These are phyloP conservation scores for Yarrowia keelungensis DNA, from an alignment of 805 yeast genomes.

Conservation along the genomic window DNA sequence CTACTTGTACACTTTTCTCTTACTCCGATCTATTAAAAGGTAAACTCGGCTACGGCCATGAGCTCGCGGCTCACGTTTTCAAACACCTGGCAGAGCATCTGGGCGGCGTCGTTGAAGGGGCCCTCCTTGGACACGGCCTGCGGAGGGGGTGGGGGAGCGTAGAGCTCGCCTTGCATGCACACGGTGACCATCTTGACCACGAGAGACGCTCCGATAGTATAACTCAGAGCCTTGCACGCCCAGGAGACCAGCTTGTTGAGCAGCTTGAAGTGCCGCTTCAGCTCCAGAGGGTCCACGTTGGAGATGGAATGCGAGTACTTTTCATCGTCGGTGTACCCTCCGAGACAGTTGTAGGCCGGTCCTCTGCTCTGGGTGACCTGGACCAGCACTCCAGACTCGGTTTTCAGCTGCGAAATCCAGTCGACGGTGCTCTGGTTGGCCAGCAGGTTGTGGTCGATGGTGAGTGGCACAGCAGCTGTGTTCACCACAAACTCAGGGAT, in stretches of 20 bases:
- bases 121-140: slow-evolving; percentile 6
- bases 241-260: slow-evolving; percentile 2
- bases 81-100: background rate
- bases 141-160: slow-evolving; percentile 15
- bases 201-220: slow-evolving; percentile 11
- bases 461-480: background rate
- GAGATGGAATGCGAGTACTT: slow-evolving; percentile 41
- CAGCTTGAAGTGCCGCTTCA: slow-evolving; percentile 6
- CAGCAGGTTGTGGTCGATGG: slow-evolving; percentile 4
- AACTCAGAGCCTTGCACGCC: slow-evolving; percentile 21
- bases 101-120: background rate
- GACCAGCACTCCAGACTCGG: slow-evolving; percentile 27
- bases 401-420: slow-evolving; percentile 32
- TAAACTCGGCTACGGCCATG: slow-evolving; percentile 13
- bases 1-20: no score
- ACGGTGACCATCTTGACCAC: slow-evolving; percentile 20
- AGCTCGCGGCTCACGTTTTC: slow-evolving; percentile 28
- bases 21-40: background rate
- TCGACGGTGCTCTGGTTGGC: slow-evolving; percentile 37
- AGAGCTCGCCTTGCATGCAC: slow-evolving; percentile 15
- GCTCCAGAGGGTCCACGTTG: slow-evolving; percentile 44
- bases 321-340: background rate
- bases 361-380: slow-evolving; percentile 23
- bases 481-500: slow-evolving; percentile 23
- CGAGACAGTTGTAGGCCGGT: slow-evolving; percentile 18